Base-by-base conservation (phyloP, 2,329 filamentous ascomycete species). In the Colletotrichum kahawae region DNA sequence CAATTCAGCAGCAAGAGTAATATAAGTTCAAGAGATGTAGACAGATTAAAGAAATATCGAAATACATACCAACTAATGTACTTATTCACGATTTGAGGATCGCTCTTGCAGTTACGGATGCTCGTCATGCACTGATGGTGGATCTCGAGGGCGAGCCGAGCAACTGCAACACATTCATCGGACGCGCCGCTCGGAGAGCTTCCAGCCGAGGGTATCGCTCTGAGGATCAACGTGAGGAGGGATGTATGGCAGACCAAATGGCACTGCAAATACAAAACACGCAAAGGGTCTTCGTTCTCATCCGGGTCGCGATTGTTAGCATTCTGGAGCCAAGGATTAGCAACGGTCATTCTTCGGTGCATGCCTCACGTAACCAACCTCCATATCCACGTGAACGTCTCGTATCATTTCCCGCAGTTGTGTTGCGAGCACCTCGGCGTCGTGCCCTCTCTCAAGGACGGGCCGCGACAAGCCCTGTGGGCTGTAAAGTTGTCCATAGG, bases 201-300 rank as follows among this genome's bases (percentile, higher is more conserved):
- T 12, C 27, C 27, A 4, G 1, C 31, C 10, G 63, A 10, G 5
- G 48, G 75, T 67, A 80, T 56, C 1, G 82, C 82, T 21, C 81
- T 78, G 4, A 85, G 79, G 43, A 85, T 81, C 21, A 84, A 68
- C 4, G 81, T 79, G 7, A 85, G 80, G 1, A 84, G 72, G 0
- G 84, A 84, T 18, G 79, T 79, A 27, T 84, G 79, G 27, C 82
- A 84, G 12, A 85, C 81, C 1, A 84, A 74, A 13, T 85, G 83
- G 13, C 77, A 81, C 51, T 81, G 81, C 8, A 82, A 78, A 77
- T 83, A 84, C 3, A 82, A 76, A 29, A 77, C 67, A 38, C 77
- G 79, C 78, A 83, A 79, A 4, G 76, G 78, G 10, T 82, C 82
- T 16, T 36, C 54, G 4, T 43, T 14, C 2, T 60, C 33, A 13